phyloP scores from a whole-genome alignment of 371 early-diverging fungal genomes.

The Rhizopus delemar region DNA sequence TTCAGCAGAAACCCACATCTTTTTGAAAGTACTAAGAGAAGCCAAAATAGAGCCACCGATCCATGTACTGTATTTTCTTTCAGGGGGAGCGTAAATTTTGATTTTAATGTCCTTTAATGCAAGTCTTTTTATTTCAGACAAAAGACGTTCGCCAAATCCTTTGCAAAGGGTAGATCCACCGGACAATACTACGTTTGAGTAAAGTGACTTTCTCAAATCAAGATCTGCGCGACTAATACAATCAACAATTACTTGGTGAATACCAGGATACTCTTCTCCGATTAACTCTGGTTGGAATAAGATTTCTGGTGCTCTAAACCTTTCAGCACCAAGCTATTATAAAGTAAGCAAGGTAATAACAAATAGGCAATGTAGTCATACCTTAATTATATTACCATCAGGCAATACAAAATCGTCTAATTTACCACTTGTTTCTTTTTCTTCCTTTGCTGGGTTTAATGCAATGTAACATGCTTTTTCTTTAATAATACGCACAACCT shows the following conservation, averaged over 20 bases:
- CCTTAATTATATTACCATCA: conserved; percentile 89
- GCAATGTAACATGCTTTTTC: conserved; percentile 95
- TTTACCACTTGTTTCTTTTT: conserved; percentile 75
- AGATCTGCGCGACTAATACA: conserved; percentile 89
- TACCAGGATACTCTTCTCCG: conserved; percentile 86
- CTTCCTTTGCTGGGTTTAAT: conserved; percentile 85
- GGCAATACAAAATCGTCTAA: conserved; percentile 86
- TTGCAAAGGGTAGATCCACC: conserved; percentile 48
- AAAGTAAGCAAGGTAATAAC: background rate
- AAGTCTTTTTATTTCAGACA: conserved; percentile 82
- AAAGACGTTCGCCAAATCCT: conserved; percentile 92
- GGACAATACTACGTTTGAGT: conserved; percentile 87
- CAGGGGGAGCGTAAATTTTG: conserved; percentile 95
- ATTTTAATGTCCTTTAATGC: conserved; percentile 90
- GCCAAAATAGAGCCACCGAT: conserved; percentile 96
- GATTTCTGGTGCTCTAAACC: conserved; percentile 85
- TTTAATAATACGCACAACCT: conserved; percentile 92
- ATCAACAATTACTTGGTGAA: conserved; percentile 89
- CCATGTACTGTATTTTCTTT: conserved; percentile 97
- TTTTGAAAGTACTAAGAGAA: conserved; percentile 71
- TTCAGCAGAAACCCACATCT: conserved; percentile 86
- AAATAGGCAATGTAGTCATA: conserved; percentile 18
- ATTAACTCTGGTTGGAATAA: conserved; percentile 90
- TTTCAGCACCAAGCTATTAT: conserved; percentile 72
- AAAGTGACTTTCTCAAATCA: conserved; percentile 87